Base-by-base conservation (phyloP, 1,284 basidiomycete species). In the Cryptococcus neoformans region DNA sequence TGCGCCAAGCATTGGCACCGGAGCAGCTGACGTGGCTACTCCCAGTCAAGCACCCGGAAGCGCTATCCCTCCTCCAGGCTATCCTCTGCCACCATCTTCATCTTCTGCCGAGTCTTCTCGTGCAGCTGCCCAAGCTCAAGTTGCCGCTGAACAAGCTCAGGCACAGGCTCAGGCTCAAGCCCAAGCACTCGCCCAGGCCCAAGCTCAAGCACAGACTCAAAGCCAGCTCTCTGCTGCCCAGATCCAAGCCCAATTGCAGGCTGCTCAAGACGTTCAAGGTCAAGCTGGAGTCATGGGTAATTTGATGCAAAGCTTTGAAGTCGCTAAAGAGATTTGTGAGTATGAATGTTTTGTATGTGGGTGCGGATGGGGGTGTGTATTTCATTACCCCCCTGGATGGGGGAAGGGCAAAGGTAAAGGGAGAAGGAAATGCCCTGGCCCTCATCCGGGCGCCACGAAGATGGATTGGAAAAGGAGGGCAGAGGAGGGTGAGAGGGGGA, bases 251-350 rank as follows among this genome's bases (percentile, higher is more conserved):
- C 14, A 28, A 4, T 28, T n/a, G 7, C 49, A 50, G 37, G 35
- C 49, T 14, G 34, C 49, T 6, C 49, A 51, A 21, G 37, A 39
- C 17, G 9, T 12, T 9, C 49, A 51, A 51, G 55, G 57, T 10
- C 51, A 55, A 49, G 52, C 58, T 35, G 72, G 72, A 73, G 82
- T 93, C 85, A 54, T 99, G 67, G 90, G 92, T 14, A 94, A 97
- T 74, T 82, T 99, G 53, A 94, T 98, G 44, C 86, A 89, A 38
- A 94, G 91, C 49, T 99, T 98, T 72, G 95, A 98, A 79, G 89
- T 84, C 49, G 92, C 92, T 62, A 99, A 95, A 78, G 92, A 94
- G 80, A 93, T 95, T 75, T 91, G 91, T 91, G 66, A 61, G 83
- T 79, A 39, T 42, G 57, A 47, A 34, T 47, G 46, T 47, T 47